Percentiles rank a stretch among this genome's conserved stretches.
Conservation (phyloP, 2,329 filamentous ascomycete species). For the Claviceps sp. region DNA sequence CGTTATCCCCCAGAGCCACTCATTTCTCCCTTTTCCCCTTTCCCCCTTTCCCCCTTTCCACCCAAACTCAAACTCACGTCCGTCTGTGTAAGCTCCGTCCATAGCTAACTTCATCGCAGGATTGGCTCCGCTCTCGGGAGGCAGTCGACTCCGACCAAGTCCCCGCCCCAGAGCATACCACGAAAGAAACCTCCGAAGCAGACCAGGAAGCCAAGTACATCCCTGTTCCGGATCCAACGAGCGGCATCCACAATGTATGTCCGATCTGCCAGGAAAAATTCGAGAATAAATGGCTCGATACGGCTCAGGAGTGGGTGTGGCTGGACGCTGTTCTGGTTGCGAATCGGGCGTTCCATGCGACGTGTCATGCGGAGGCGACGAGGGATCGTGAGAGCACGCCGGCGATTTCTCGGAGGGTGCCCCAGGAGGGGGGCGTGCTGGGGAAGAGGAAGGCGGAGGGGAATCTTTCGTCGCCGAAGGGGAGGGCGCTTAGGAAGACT, state of each 20-base stretch:
- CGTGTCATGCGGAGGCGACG: slow-evolving; percentile 72
- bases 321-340: slow-evolving; percentile 73
- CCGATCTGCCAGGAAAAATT: slow-evolving; percentile 95
- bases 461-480: slow-evolving; percentile 25
- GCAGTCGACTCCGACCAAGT: slow-evolving; percentile 52
- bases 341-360: slow-evolving; percentile 74
- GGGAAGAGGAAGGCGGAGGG: slow-evolving; percentile 67
- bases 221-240: slow-evolving; percentile 66
- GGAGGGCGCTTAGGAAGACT: slow-evolving; percentile 20
- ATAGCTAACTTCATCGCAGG: slow-evolving; percentile 29
- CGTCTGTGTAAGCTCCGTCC: too few relatives aligned
- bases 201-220: slow-evolving; percentile 52
- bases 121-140: slow-evolving; percentile 83
- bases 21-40: too few relatives aligned
- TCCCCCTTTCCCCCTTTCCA: too few relatives aligned
- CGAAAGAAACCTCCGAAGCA: slow-evolving; percentile 22
- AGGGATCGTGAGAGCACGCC: slow-evolving; percentile 43
- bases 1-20: slow-evolving; percentile 16
- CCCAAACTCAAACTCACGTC: too few relatives aligned
- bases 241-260: slow-evolving; percentile 63
- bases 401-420: slow-evolving; percentile 34
- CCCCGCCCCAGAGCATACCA: slow-evolving; percentile 18
- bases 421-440: slow-evolving; percentile 42
- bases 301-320: slow-evolving; percentile 95
- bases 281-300: slow-evolving; percentile 80